Conservation (phyloP, 495 filamentous ascomycete genomes). For the Hypoxylon intermedium region DNA sequence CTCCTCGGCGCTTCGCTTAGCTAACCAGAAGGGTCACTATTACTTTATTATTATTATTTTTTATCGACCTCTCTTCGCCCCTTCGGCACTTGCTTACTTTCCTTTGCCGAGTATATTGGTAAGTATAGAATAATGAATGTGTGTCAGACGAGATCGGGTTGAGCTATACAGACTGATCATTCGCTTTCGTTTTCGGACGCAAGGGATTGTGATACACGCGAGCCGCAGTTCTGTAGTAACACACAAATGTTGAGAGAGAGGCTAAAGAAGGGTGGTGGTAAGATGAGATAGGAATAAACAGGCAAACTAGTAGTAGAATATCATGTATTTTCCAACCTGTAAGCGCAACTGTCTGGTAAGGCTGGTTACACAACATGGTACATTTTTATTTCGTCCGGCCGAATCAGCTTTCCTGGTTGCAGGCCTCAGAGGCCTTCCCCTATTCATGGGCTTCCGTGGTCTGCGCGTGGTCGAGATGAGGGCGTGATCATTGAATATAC, state of each 20-base stretch:
- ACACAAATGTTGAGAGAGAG: not conserved
- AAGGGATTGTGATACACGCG: conserved; percentile 18
- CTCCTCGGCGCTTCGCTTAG: too few relatives aligned
- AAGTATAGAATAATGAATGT: not conserved
- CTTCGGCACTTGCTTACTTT: not conserved
- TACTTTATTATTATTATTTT: too few relatives aligned
- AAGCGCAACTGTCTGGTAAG: conserved; percentile 4
- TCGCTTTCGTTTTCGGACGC: conserved; percentile 15
- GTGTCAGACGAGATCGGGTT: not conserved
- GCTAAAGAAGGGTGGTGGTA: not conserved
- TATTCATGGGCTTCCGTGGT: conserved; percentile 14
- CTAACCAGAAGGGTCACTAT: too few relatives aligned
- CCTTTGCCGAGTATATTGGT: too few relatives aligned
- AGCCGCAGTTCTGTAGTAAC: not conserved
- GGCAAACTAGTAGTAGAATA: conserved; percentile 1
- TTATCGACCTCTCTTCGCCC: not conserved
- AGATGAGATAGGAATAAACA: not conserved
- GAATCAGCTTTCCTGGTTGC: not conserved
- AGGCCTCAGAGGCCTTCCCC: conserved; percentile 6
- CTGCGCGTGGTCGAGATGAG: too few relatives aligned
- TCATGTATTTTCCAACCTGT: conserved; percentile 6
- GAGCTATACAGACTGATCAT: not conserved
- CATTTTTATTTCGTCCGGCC: not conserved
- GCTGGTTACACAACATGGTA: conserved; percentile 6
- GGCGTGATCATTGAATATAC: not conserved